These are phyloP conservation scores for Ammopiptanthus mongolicus DNA, from an alignment of 306 rosid species.

Conservation along the genomic window DNA sequence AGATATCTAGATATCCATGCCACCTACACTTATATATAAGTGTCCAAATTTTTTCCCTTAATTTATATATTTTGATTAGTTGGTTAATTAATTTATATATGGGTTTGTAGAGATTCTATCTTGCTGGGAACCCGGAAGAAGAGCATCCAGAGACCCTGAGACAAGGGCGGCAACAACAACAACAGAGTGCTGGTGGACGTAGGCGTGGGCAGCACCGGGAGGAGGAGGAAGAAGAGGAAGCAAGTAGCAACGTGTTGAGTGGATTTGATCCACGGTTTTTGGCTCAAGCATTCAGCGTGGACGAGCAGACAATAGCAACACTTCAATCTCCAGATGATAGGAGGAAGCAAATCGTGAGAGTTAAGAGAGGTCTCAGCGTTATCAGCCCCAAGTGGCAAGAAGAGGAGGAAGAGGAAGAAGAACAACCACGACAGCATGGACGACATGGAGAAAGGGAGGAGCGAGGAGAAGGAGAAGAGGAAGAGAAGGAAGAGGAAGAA, in stretches of 20 bases:
- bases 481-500: not conserved
- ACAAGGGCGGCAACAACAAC: not conserved
- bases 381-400: conserved; percentile 30
- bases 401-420: not conserved
- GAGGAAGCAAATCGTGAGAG: conserved; percentile 35
- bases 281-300: conserved; percentile 31
- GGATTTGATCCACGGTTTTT: conserved; percentile 34
- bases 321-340: conserved; percentile 29
- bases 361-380: conserved; percentile 24
- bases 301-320: conserved; percentile 20
- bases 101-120: conserved; percentile 40
- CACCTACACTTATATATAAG: no score
- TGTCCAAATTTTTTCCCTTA: no score
- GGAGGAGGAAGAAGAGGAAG: not conserved
- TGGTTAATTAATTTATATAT: not conserved
- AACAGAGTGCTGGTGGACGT: not conserved
- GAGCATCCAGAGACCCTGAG: conserved; percentile 21
- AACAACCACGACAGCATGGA: not conserved
- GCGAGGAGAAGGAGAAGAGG: not conserved
- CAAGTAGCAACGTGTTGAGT: conserved; percentile 31
- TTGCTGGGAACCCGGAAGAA: conserved; percentile 52
- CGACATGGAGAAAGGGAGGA: not conserved
- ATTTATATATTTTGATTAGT: not conserved
- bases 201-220: not conserved
- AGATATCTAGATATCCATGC: no score